Conservation (phyloP, 2,329 filamentous ascomycete species). For the Aphanocladium album region DNA sequence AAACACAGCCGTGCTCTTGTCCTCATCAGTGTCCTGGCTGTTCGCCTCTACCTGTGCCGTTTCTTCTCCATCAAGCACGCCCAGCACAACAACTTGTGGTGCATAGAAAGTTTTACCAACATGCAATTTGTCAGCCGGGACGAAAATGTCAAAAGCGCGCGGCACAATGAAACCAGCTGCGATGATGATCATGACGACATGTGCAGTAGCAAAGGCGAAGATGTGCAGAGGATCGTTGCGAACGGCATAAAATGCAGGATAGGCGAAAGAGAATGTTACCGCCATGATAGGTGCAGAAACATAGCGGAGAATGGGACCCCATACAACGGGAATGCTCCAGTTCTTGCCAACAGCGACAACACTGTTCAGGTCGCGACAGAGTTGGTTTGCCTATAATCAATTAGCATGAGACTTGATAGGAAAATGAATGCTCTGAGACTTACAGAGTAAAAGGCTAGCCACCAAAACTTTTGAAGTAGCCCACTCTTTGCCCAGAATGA, state of each 20-base stretch:
- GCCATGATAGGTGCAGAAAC: slow-evolving; percentile 39
- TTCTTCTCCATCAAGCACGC: not conserved
- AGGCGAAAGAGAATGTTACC: slow-evolving; percentile 43
- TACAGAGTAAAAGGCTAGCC: slow-evolving; percentile 48
- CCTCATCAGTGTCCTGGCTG: not conserved
- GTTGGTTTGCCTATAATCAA: slow-evolving; percentile 41
- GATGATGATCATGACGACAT: slow-evolving; percentile 36
- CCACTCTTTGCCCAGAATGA: slow-evolving; percentile 37
- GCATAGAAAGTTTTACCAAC: slow-evolving; percentile 6
- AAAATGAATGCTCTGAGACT: slow-evolving; percentile 16
- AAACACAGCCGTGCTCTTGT: not conserved
- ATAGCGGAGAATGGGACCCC: slow-evolving; percentile 41
- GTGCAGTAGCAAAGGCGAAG: slow-evolving; percentile 35
- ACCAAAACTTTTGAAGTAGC: slow-evolving; percentile 42
- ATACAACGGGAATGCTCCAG: slow-evolving; percentile 45
- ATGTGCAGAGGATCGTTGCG: slow-evolving; percentile 38
- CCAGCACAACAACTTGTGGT: slow-evolving; percentile 6
- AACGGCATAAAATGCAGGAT: slow-evolving; percentile 34
- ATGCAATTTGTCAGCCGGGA: slow-evolving; percentile 28
- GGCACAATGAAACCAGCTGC: slow-evolving; percentile 41
- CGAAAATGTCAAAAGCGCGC: slow-evolving; percentile 41
- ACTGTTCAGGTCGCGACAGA: slow-evolving; percentile 45
- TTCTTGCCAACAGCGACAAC: slow-evolving; percentile 43
- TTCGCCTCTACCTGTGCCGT: not conserved
- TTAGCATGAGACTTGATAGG: not conserved